phyloP scores from a whole-genome alignment of 495 filamentous ascomycete species.

The Lindgomyces ingoldianus region DNA sequence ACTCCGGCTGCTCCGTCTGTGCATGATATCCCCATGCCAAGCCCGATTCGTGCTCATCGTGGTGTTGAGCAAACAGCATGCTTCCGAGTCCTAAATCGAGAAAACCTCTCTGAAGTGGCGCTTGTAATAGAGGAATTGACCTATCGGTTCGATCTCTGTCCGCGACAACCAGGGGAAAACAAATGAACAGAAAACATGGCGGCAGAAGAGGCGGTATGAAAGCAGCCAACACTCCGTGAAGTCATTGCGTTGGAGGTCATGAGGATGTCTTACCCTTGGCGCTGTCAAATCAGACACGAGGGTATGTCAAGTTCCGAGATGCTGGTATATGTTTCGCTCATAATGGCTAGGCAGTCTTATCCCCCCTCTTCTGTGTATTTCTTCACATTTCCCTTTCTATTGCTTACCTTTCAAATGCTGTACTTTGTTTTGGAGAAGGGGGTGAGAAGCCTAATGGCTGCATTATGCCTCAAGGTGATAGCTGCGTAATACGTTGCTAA shows the following conservation, averaged over 20 bases:
- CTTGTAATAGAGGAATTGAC: not conserved
- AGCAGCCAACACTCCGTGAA: not conserved
- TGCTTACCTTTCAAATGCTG: not conserved
- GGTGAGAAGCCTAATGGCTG: not conserved
- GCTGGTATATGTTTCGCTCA: not conserved
- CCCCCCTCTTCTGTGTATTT: not conserved
- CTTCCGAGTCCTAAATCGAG: not conserved
- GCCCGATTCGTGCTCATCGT: not conserved
- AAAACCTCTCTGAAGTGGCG: not conserved
- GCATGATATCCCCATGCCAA: slow-evolving; percentile 4
- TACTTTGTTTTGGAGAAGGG: not conserved
- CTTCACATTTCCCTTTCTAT: not conserved
- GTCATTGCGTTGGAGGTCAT: not conserved
- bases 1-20: not conserved
- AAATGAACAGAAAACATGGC: not conserved
- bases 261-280: not conserved
- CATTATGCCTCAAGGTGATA: slow-evolving; percentile 6
- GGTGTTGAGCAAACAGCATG: not conserved
- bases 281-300: slow-evolving; percentile 11
- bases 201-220: slow-evolving; percentile 2
- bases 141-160: not conserved
- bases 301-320: not conserved
- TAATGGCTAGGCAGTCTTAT: not conserved
- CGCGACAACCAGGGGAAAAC: slow-evolving; percentile 13
- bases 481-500: not conserved